phyloP scores from a whole-genome alignment of 805 yeast genomes.

The Yueomyces sp. region DNA sequence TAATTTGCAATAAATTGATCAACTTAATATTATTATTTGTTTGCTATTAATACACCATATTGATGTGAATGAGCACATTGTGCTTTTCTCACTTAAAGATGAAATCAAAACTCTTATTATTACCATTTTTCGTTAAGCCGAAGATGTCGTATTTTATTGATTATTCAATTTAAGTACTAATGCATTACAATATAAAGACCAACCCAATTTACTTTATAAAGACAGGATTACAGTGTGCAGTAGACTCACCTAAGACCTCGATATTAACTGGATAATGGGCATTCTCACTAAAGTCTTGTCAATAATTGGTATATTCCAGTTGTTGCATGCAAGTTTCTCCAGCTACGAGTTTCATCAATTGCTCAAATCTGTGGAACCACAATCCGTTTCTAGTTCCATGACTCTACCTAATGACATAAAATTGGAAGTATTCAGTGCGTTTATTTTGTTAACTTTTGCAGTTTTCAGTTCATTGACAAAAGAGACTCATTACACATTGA shows the following conservation, averaged over 20 bases:
- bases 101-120: too few relatives aligned
- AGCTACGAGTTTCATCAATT: slow-evolving; percentile 22
- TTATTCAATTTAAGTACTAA: too few relatives aligned
- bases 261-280: slow-evolving; percentile 4
- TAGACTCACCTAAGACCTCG: too few relatives aligned
- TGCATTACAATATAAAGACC: neutral
- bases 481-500: slow-evolving; percentile 11
- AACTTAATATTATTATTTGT: too few relatives aligned
- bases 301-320: slow-evolving; percentile 6
- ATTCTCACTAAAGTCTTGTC: slow-evolving; percentile 6
- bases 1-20: too few relatives aligned
- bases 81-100: too few relatives aligned
- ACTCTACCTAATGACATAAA: slow-evolving; percentile 19
- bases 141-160: too few relatives aligned
- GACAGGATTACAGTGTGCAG: too few relatives aligned
- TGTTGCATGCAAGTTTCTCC: slow-evolving; percentile 22
- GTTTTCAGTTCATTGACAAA: slow-evolving; percentile 16
- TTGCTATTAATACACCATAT: too few relatives aligned
- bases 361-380: slow-evolving; percentile 3
- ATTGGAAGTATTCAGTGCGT: slow-evolving; percentile 15
- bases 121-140: too few relatives aligned
- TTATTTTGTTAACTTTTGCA: slow-evolving; percentile 13
- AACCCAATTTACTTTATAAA: too few relatives aligned
- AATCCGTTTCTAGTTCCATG: neutral
- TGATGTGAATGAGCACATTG: too few relatives aligned